Conservation (phyloP, 345 rosid species). For the Syzygium aqueum region DNA sequence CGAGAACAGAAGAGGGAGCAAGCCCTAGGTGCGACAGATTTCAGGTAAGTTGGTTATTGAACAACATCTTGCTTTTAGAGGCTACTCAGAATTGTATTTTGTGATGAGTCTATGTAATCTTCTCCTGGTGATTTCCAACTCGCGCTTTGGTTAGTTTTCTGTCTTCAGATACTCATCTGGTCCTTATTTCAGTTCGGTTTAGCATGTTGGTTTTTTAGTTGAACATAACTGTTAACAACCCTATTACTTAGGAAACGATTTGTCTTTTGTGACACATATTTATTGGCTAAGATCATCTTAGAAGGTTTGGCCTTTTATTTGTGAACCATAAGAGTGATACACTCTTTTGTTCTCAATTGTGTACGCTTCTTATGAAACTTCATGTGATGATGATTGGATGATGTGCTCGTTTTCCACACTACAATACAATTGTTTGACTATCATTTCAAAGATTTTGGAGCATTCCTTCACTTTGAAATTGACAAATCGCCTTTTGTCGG, state of each 20-base stretch:
- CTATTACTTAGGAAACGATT: not conserved
- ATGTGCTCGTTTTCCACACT: not conserved
- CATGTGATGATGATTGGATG: not conserved
- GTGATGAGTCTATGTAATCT: not conserved
- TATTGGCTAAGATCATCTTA: not conserved
- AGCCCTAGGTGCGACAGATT: slow-evolving; percentile 56
- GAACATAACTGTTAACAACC: not conserved
- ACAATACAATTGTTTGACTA: not conserved
- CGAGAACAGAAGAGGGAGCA: slow-evolving; percentile 35
- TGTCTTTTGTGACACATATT: not conserved
- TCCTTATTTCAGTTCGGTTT: not conserved
- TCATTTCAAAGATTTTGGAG: not conserved
- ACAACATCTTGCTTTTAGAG: not conserved
- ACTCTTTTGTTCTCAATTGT: not conserved
- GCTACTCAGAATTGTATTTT: not conserved
- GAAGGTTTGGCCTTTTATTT: not conserved
- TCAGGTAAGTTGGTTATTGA: slow-evolving; percentile 41
- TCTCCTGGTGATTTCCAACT: not conserved
- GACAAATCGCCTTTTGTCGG: not conserved
- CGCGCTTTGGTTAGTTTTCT: not conserved
- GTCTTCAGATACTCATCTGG: not conserved
- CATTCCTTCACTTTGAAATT: not conserved
- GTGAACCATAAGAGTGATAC: not conserved
- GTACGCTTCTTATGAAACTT: not conserved
- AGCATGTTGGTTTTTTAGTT: not conserved